Evolutionary conservation across 805 yeast genomes (phyloP), one percentile per base, ranked within the genome.

Genomic region (Yarrowia keelungensis): DNA sequence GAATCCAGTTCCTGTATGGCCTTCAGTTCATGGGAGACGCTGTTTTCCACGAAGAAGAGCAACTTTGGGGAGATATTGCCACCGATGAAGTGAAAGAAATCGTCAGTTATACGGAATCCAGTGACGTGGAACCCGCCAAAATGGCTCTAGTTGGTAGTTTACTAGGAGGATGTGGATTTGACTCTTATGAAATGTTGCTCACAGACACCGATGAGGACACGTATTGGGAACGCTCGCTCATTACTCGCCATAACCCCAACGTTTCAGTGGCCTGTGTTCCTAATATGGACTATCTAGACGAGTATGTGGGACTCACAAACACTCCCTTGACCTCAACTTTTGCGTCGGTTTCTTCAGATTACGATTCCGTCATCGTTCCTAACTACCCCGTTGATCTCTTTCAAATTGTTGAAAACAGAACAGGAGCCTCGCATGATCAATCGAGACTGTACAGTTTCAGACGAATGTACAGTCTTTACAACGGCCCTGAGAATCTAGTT

Each of bases 1-100:
- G 65, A 3, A 9, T 59, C 14, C 65, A 59, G 22, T 35, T 59
- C 32, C 19, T 59, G 12, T 59, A 43, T 11, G 65, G 51, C 0
- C 16, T 59, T 2, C 65, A 59, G 35, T 45, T 16, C 5, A 59
- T 59, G 65, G 65, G 65, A 3, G 65, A 59, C 14, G 50, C 51
- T 9, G 65, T 59, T 15, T 43, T 45, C 16, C 65, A 43, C 16
- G 65, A 59, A 26, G 32, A 36, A 3, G 51, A 43, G 5, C 50
- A 32, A 8, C 51, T 59, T 1, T 59, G 65, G 65, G 65, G 51
- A 5, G 35, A 42, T 5, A 43, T 45, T 16, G 51, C 41, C 1
- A 26, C 12, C 1, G 51, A 45, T 2, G 51, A 45, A 19, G 10
- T 19, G 16, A 11, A 10, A 3, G 51, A 43, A 1, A 41, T 59